A percentile compares a stretch with the other conserved stretches of the same genome.
Evolutionary conservation across 345 rosid species (phyloP).

Genomic region (Firmiana major): DNA sequence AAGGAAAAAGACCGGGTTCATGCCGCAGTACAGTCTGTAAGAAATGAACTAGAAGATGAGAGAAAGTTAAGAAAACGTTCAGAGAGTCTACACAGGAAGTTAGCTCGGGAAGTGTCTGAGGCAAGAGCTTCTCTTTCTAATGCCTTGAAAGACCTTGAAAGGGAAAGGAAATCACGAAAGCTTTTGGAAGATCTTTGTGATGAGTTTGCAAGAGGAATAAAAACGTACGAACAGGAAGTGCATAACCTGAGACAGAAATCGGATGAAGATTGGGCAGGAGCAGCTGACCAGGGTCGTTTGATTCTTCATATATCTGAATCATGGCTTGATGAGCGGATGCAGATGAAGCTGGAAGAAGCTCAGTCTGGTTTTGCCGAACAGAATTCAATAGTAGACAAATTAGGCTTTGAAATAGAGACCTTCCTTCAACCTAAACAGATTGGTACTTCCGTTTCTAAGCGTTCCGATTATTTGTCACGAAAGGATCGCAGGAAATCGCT

Average conservation of each 20-base stretch:
- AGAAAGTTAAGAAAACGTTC: constrained; percentile 79
- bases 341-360: constrained; percentile 69
- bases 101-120: constrained; percentile 75
- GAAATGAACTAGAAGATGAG: constrained; percentile 88
- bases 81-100: constrained; percentile 80
- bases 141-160: constrained; percentile 61
- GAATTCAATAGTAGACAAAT: constrained; percentile 57
- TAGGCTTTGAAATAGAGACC: constrained; percentile 71
- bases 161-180: constrained; percentile 58
- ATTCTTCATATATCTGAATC: constrained; percentile 91
- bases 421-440: constrained; percentile 55
- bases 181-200: constrained; percentile 83
- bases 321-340: constrained; percentile 96
- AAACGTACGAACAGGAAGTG: constrained; percentile 64
- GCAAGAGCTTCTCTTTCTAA: constrained; percentile 54
- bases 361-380: constrained; percentile 37
- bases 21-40: constrained; percentile 61
- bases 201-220: constrained; percentile 84
- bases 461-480: constrained; percentile 18
- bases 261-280: constrained; percentile 63
- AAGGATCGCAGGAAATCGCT: constrained; percentile 57
- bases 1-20: constrained; percentile 77
- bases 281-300: constrained; percentile 52
- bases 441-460: constrained; percentile 26
- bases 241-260: constrained; percentile 66